Evolutionary conservation across 2,329 filamentous ascomycete genomes (phyloP).

Genomic region (Anisogramma anomala): DNA sequence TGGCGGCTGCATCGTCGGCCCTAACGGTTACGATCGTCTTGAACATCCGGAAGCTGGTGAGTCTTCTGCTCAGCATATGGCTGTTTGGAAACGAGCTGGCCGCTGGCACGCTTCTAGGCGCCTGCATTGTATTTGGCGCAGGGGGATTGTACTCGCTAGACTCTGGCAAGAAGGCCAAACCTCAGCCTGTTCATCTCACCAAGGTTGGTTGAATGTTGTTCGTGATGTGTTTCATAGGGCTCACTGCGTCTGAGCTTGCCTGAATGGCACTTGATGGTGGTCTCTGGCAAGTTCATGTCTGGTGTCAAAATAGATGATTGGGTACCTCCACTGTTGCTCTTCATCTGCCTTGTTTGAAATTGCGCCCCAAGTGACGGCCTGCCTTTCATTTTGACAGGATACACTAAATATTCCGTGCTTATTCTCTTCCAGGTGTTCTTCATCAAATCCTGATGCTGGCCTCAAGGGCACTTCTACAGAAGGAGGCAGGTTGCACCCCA

Average conservation of each 20-base stretch:
- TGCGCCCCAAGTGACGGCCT: too few relatives aligned
- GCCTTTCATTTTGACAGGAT: too few relatives aligned
- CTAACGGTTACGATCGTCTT: conserved; percentile 93
- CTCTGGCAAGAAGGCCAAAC: conserved; percentile 28
- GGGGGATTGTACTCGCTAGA: conserved; percentile 88
- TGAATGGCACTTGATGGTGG: too few relatives aligned
- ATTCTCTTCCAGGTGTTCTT: too few relatives aligned
- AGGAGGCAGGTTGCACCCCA: too few relatives aligned
- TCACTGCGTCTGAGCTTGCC: too few relatives aligned
- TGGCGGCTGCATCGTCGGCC: conserved; percentile 78
- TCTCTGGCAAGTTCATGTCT: conserved; percentile 1
- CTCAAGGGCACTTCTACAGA: too few relatives aligned
- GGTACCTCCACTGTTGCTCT: neutral
- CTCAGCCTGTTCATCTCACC: conserved; percentile 19
- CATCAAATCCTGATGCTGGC: too few relatives aligned
- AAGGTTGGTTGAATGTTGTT: conserved; percentile 18
- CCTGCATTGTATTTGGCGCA: conserved; percentile 75
- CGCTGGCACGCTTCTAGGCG: conserved; percentile 66
- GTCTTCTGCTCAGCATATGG: conserved; percentile 82
- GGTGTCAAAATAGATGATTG: conserved; percentile 8
- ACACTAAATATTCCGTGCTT: too few relatives aligned
- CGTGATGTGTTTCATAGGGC: neutral
- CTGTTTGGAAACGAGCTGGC: conserved; percentile 81
- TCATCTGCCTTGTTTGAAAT: conserved; percentile 1
- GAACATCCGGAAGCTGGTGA: conserved; percentile 89